Conservation (phyloP, 2,329 filamentous ascomycete species). For the Fusarium humuli region DNA sequence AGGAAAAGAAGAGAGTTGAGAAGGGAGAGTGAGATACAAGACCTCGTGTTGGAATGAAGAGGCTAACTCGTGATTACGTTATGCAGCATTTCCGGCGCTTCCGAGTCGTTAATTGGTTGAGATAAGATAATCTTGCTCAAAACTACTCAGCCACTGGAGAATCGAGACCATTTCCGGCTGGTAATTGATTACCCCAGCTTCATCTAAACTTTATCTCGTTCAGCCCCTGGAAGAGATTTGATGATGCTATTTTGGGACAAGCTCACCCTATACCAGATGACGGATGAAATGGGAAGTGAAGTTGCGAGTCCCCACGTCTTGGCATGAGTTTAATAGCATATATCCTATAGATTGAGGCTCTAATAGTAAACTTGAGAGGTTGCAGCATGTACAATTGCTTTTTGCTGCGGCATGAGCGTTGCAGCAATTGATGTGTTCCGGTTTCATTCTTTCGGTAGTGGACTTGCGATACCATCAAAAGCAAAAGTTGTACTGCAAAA, state of each 20-base stretch:
- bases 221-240: neutral
- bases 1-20: neutral
- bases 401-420: neutral
- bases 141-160: slow-evolving; percentile 27
- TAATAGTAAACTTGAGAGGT: neutral
- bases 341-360: neutral
- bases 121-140: slow-evolving; percentile 41
- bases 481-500: neutral
- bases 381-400: neutral
- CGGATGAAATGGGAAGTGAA: no score
- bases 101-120: slow-evolving; percentile 31
- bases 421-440: neutral
- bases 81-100: slow-evolving; percentile 23
- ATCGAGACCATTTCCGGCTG: neutral
- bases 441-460: neutral
- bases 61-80: slow-evolving; percentile 40
- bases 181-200: neutral
- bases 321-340: neutral
- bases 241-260: neutral
- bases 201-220: neutral
- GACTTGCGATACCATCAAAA: neutral
- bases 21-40: neutral
- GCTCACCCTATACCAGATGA: neutral
- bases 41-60: slow-evolving; percentile 15
- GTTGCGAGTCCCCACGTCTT: neutral